Evolutionary conservation across 805 yeast species (phyloP), one percentile per base, ranked within the genome.

Genomic region (Maudiozyma pseudohumilis): DNA sequence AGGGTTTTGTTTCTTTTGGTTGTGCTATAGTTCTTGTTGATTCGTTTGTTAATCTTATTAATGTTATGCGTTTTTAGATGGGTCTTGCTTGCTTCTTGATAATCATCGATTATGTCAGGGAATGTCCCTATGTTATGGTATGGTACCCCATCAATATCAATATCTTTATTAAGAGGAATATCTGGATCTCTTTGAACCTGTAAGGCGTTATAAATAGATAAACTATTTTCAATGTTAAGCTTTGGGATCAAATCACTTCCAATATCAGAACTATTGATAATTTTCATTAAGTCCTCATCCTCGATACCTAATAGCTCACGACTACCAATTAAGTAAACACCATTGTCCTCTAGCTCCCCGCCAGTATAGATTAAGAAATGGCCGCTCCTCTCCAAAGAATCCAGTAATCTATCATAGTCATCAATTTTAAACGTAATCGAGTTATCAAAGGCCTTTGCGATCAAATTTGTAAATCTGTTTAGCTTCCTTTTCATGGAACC

Each of bases 401-500:
- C 76, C 41, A 85, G 59, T 31, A 84, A 68, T 20, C 70, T 58
- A 40, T 63, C 61, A 49, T 70, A 66, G 32, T 67, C 70, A 13
- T 73, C 68, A 29, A 80, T 56, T 32, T 74, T 74, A 55, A 75
- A 80, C 41, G 68, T 72, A 53, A 70, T 69, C 13, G 89, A 71
- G 51, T 88, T 88, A 41, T 80, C 82, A 48, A 85, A 85, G 28
- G 79, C 75, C 36, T 75, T 70, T 6, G 80, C 74, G 20, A 86
- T 64, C 22, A 74, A 72, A 28, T 76, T 71, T 23, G 82, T 74
- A 49, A 92, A 85, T 50, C 96, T 75, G 25, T 81, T 72, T 34
- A 89, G 69, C 52, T 86, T 86, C 50, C 98, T 75, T 50, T 92
- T 81, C 40, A 84, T 59, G 32, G 77, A 76, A 17, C 86, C 87